A percentile compares a stretch with the other conserved stretches of the same genome.
Evolutionary conservation across 805 yeast species (phyloP).

Genomic region (Candida palmyrensis): DNA sequence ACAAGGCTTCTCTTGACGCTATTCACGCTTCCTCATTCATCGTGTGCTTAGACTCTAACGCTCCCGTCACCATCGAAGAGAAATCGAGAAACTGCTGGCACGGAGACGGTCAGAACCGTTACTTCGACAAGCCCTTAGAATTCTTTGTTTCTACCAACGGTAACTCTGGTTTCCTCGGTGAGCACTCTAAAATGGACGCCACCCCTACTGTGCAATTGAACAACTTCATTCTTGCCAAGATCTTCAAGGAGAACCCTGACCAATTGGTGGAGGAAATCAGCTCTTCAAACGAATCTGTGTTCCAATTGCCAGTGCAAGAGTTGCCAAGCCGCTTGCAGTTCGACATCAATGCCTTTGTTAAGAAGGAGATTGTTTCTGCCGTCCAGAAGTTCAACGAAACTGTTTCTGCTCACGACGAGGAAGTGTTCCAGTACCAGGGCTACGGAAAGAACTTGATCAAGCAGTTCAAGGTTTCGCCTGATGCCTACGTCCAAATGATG

Average conservation of each 20-base stretch:
- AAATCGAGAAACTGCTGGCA: slow-evolving; percentile 87
- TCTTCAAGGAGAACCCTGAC: slow-evolving; percentile 43
- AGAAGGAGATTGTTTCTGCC: slow-evolving; percentile 52
- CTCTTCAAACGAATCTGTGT: slow-evolving; percentile 4
- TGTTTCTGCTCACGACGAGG: slow-evolving; percentile 65
- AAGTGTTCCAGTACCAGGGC: slow-evolving; percentile 75
- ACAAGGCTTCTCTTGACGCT: slow-evolving; percentile 54
- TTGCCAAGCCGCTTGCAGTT: slow-evolving; percentile 37
- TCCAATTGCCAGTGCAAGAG: slow-evolving; percentile 3
- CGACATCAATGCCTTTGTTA: slow-evolving; percentile 50
- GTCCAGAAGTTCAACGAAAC: slow-evolving; percentile 49
- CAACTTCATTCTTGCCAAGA: slow-evolving; percentile 59
- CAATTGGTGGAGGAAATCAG: slow-evolving; percentile 23
- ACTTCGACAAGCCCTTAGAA: slow-evolving; percentile 87
- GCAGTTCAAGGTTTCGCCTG: slow-evolving; percentile 82
- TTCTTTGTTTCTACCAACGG: slow-evolving; percentile 79
- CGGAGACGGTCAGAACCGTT: slow-evolving; percentile 90
- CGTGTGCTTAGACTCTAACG: slow-evolving; percentile 67
- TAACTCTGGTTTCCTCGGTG: slow-evolving; percentile 89
- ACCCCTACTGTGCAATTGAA: slow-evolving; percentile 89
- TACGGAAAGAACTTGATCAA: slow-evolving; percentile 86
- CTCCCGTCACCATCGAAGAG: slow-evolving; percentile 75
- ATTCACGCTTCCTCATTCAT: slow-evolving; percentile 79
- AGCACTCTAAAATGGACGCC: slow-evolving; percentile 98
- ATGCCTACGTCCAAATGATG: slow-evolving; percentile 86